Percentiles rank a stretch among this genome's conserved stretches.
These are phyloP conservation scores for Cochliopodium minus DNA, from an alignment of 208 protist species.

Conservation along the genomic window DNA sequence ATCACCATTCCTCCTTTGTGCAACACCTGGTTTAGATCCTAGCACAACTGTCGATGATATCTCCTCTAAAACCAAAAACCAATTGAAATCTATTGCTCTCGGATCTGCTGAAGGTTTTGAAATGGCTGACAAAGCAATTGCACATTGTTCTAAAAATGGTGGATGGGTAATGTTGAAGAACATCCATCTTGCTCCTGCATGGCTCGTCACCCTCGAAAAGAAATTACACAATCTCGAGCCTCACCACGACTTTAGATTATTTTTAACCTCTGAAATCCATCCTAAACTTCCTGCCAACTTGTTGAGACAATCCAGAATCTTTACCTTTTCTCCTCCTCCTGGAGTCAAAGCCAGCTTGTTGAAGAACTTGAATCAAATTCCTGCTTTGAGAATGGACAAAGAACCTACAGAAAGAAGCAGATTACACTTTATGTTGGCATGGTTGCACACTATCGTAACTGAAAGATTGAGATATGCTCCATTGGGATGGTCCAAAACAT, in stretches of 20 bases:
- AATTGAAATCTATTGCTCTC: slow-evolving; percentile 66
- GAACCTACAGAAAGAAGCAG: slow-evolving; percentile 56
- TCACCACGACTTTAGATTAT: slow-evolving; percentile 71
- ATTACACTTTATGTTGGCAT: slow-evolving; percentile 85
- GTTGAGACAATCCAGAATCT: slow-evolving; percentile 45
- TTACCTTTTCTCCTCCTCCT: slow-evolving; percentile 81
- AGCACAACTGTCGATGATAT: slow-evolving; percentile 62
- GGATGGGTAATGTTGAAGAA: slow-evolving; percentile 95
- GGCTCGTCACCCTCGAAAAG: slow-evolving; percentile 80
- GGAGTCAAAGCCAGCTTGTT: slow-evolving; percentile 77
- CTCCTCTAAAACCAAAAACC: slow-evolving; percentile 35
- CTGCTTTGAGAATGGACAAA: neutral
- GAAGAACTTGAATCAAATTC: slow-evolving; percentile 44
- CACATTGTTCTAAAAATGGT: slow-evolving; percentile 45
- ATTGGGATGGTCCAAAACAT: slow-evolving; percentile 87
- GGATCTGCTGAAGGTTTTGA: slow-evolving; percentile 76
- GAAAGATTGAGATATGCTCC: slow-evolving; percentile 83
- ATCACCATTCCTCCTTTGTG: slow-evolving; percentile 58
- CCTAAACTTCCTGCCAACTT: slow-evolving; percentile 45
- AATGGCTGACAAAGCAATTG: slow-evolving; percentile 68
- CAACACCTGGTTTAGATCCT: slow-evolving; percentile 77
- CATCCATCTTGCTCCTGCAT: slow-evolving; percentile 80
- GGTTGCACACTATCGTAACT: slow-evolving; percentile 83
- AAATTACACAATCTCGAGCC: slow-evolving; percentile 62
- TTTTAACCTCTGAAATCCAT: slow-evolving; percentile 83